These are phyloP conservation scores for Penicillium daleae DNA, from an alignment of 495 filamentous ascomycete species.

Conservation along the genomic window DNA sequence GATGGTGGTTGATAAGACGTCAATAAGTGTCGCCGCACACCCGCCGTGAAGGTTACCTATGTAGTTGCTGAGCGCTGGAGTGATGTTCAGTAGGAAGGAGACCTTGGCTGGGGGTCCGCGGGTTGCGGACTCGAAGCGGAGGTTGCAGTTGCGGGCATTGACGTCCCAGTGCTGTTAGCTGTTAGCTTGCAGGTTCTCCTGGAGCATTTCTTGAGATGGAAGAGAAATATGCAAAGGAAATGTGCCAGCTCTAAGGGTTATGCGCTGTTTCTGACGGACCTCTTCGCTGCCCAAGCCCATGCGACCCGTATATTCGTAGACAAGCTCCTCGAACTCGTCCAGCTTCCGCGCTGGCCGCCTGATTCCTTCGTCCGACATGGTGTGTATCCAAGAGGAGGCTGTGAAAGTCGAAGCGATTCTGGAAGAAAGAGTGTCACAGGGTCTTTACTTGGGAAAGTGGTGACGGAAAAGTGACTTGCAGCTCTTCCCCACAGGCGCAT, in stretches of 20 bases:
- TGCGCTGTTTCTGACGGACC: slow-evolving; percentile 20
- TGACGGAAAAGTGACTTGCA: neutral
- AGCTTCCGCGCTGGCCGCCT: slow-evolving; percentile 31
- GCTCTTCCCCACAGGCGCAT: slow-evolving; percentile 11
- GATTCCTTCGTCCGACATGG: slow-evolving; percentile 28
- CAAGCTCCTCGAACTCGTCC: slow-evolving; percentile 40
- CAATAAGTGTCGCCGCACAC: slow-evolving; percentile 67
- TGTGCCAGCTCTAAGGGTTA: neutral
- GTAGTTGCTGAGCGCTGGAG: slow-evolving; percentile 59
- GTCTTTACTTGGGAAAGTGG: neutral
- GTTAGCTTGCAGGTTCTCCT: slow-evolving; percentile 1
- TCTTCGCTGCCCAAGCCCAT: slow-evolving; percentile 28
- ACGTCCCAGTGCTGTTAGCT: slow-evolving; percentile 41
- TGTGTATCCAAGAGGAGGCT: slow-evolving; percentile 1
- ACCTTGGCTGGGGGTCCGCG: slow-evolving; percentile 38
- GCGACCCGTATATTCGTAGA: slow-evolving; percentile 34
- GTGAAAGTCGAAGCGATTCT: neutral
- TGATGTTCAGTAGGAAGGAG: slow-evolving; percentile 52
- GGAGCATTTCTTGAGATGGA: neutral
- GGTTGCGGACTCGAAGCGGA: slow-evolving; percentile 48
- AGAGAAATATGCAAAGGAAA: neutral
- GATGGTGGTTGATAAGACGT: slow-evolving; percentile 64
- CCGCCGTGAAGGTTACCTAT: slow-evolving; percentile 71
- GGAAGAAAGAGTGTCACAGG: neutral
- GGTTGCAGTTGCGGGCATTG: slow-evolving; percentile 34